phyloP scores from a whole-genome alignment of 2,329 filamentous ascomycete genomes.

The Helminthosporium solani region DNA sequence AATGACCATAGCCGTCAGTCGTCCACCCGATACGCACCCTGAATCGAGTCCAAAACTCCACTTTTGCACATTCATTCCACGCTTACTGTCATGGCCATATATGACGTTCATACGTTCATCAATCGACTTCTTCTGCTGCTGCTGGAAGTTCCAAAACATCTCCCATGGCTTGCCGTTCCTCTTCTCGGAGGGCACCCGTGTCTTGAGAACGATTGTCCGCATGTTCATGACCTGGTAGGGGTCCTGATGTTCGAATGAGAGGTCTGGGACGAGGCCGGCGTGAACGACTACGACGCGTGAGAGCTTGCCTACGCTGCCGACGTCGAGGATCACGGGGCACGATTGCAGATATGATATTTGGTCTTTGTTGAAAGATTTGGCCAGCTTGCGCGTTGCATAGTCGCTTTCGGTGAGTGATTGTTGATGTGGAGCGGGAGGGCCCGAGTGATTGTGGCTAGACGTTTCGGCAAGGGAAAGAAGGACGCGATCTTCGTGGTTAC shows the following conservation, averaged over 20 bases:
- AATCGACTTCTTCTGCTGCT: conserved; percentile 33
- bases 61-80: conserved; percentile 64
- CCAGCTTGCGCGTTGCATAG: conserved; percentile 52
- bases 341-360: conserved; percentile 69
- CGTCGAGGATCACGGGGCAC: conserved; percentile 75
- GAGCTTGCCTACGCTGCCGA: conserved; percentile 62
- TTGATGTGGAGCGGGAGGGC: conserved; percentile 30
- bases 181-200: conserved; percentile 57
- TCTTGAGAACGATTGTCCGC: conserved; percentile 70
- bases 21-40: conserved; percentile 73
- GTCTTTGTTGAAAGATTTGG: conserved; percentile 56
- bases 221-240: conserved; percentile 89
- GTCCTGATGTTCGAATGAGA: conserved; percentile 69
- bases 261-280: conserved; percentile 76
- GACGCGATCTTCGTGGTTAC: conserved; percentile 88
- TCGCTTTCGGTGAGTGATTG: conserved; percentile 36
- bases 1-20: conserved; percentile 76
- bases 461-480: conserved; percentile 62
- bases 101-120: conserved; percentile 64
- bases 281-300: conserved; percentile 76
- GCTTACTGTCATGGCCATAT: conserved; percentile 65
- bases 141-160: conserved; percentile 55
- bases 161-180: conserved; percentile 65
- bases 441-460: conserved; percentile 20
- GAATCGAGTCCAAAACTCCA: conserved; percentile 87